Percentiles rank a stretch among this genome's conserved stretches.
Conservation (phyloP, 208 protist genomes). For the Crithidia fasciculata region DNA sequence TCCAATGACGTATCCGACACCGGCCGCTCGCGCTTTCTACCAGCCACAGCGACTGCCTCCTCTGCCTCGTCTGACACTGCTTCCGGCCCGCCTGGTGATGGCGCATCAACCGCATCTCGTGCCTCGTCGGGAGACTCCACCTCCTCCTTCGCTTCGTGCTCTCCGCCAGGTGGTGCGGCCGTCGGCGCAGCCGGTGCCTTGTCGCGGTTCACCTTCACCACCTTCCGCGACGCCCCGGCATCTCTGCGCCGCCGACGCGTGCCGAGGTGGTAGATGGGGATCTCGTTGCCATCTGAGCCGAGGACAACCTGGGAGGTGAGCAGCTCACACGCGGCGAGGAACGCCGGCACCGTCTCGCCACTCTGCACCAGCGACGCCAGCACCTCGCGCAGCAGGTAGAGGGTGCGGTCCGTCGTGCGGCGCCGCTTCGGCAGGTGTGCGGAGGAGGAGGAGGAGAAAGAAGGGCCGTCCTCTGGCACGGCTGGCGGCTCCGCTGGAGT, state of each 20-base stretch:
- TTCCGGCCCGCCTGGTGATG: no score
- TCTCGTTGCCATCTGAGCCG: slow-evolving; percentile 63
- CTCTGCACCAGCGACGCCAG: slow-evolving; percentile 65
- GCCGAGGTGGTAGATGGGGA: slow-evolving; percentile 81
- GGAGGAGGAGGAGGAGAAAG: no score
- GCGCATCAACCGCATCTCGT: no score
- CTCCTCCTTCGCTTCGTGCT: no score
- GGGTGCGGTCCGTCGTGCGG: slow-evolving; percentile 66
- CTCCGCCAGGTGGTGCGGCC: not conserved
- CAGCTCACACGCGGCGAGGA: slow-evolving; percentile 76
- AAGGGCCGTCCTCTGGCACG: not conserved
- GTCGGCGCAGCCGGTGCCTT: slow-evolving; percentile 1
- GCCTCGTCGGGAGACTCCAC: no score
- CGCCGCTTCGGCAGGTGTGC: slow-evolving; percentile 31
- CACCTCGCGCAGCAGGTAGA: slow-evolving; percentile 80
- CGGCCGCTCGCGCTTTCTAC: slow-evolving; percentile 1
- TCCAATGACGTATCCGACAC: slow-evolving; percentile 9
- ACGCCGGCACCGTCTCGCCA: slow-evolving; percentile 76
- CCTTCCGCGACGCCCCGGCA: slow-evolving; percentile 54
- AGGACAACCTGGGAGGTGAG: slow-evolving; percentile 58
- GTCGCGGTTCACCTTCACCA: slow-evolving; percentile 58
- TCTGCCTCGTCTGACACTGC: no score
- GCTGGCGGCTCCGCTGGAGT: not conserved
- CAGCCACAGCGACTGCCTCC: no score
- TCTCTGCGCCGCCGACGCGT: slow-evolving; percentile 60